Base-by-base conservation (phyloP, 1,139 yeast genomes). In the Maudiozyma humilis region DNA sequence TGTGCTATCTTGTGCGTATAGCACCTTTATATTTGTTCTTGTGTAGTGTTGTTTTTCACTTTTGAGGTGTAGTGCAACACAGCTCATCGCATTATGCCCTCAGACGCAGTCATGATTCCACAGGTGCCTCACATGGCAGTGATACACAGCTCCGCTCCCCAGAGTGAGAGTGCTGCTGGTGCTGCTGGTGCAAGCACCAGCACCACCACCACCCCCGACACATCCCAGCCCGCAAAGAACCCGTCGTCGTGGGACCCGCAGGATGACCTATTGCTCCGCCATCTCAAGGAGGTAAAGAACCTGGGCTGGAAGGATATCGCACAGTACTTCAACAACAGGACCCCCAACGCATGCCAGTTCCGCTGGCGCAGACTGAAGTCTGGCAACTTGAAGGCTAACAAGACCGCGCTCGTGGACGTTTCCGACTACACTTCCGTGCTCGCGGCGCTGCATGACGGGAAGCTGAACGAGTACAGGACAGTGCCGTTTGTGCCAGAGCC, bases 291-390 rank as follows among this genome's bases (percentile, higher is more conserved):
- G 60, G 75, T 73, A 46, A 82, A 78, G 58, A 79, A 79, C 56
- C 66, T 81, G 44, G 88, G 88, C 1, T 81, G 89, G 89, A 79
- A 81, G 61, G 87, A 81, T 51, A 81, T 82, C 43, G 80, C 87
- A 14, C 70, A 76, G 43, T 76, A 80, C 55, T 82, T 81, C 62
- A 69, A 69, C 45, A 77, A 78, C 60, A 67, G 89, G 62, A 82
- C 88, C 1, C 84, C 87, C 34, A 82, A 82, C 57, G 88, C 88
- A 3, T 82, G 88, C 53, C 89, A 82, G 62, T 82, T 82, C 55
- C 71, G 89, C 56, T 82, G 89, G 89, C 72, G 89, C 62, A 64
- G 89, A 48, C 67, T 79, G 46, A 76, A 78, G 62, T 73, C 78
- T 13, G 85, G 85, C 1, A 76, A 77, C 52, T 64, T 79, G 53